A percentile compares a stretch with the other conserved stretches of the same genome.
phyloP scores from a whole-genome alignment of 2,329 filamentous ascomycete species.

The Venturia carpophila region DNA sequence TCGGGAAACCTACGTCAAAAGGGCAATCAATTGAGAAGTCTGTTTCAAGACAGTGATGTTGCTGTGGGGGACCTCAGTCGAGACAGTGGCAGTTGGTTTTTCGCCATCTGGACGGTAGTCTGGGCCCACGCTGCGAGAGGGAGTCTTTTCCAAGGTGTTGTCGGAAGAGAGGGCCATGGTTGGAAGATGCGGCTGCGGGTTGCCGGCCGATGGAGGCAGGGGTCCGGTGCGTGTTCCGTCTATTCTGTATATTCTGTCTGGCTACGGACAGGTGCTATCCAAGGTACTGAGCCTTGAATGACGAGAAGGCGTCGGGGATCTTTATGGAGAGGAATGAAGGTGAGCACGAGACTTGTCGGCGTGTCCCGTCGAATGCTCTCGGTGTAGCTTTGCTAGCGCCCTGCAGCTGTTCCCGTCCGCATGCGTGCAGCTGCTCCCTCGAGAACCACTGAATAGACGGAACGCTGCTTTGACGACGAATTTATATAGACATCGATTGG shows the following conservation, averaged over 20 bases:
- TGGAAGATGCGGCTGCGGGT: background rate
- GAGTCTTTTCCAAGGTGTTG: conserved; percentile 14
- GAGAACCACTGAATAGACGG: no score
- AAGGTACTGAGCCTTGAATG: background rate
- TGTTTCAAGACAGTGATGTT: conserved; percentile 88
- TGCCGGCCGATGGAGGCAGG: background rate
- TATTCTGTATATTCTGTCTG: background rate
- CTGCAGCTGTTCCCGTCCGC: no score
- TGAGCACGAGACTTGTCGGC: background rate
- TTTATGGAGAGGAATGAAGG: background rate
- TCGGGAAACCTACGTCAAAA: conserved; percentile 72
- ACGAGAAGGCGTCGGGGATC: no score
- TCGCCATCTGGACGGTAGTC: conserved; percentile 67
- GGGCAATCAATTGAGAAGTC: conserved; percentile 91
- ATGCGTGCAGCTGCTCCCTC: no score
- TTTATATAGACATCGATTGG: no score
- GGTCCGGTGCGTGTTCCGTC: background rate
- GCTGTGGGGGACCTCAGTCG: conserved; percentile 68
- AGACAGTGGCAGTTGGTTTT: conserved; percentile 83
- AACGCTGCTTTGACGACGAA: no score
- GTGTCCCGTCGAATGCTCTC: background rate
- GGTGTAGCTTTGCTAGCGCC: background rate
- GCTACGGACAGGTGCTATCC: background rate
- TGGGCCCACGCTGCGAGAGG: conserved; percentile 53
- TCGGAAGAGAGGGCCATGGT: background rate